phyloP scores from a whole-genome alignment of 2,329 filamentous ascomycete genomes.

The Leptographium radiaticola region DNA sequence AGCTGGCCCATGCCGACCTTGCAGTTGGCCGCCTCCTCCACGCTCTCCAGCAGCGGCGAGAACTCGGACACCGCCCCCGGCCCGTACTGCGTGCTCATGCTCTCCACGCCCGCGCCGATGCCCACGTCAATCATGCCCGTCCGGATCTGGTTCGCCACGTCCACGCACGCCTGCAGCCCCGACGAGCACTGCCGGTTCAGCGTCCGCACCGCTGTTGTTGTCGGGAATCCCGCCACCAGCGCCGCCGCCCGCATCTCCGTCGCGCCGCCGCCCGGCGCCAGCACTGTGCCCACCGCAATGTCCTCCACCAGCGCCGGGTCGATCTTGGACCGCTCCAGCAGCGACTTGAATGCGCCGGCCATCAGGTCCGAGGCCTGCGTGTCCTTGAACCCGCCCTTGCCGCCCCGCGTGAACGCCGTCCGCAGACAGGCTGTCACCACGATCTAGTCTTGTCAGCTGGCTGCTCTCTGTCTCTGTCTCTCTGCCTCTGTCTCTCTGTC shows the following conservation, averaged over 20 bases:
- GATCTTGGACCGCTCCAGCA: slow-evolving; percentile 77
- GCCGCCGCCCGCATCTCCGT: slow-evolving; percentile 93
- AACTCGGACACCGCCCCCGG: slow-evolving; percentile 84
- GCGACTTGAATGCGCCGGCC: slow-evolving; percentile 65
- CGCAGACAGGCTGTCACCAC: slow-evolving; percentile 89
- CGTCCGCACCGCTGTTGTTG: slow-evolving; percentile 68
- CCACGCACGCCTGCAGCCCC: slow-evolving; percentile 82
- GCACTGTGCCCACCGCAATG: slow-evolving; percentile 79
- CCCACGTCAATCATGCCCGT: slow-evolving; percentile 91
- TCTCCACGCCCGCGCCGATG: slow-evolving; percentile 89
- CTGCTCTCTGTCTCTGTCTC: background rate
- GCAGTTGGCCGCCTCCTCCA: slow-evolving; percentile 82
- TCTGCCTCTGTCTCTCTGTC: background rate
- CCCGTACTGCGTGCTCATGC: slow-evolving; percentile 88
- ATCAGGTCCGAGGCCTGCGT: slow-evolving; percentile 78
- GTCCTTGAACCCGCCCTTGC: slow-evolving; percentile 92
- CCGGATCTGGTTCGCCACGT: slow-evolving; percentile 87
- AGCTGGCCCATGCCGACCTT: slow-evolving; percentile 94
- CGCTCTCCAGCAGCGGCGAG: slow-evolving; percentile 71
- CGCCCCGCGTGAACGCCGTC: slow-evolving; percentile 83
- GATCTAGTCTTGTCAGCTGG: slow-evolving; percentile 35
- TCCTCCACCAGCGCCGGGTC: slow-evolving; percentile 84
- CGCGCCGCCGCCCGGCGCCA: slow-evolving; percentile 84
- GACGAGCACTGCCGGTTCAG: slow-evolving; percentile 93
- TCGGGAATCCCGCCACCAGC: slow-evolving; percentile 82